Conservation (phyloP, 176 grass and related monocot species). For the Oryza meyeriana region DNA sequence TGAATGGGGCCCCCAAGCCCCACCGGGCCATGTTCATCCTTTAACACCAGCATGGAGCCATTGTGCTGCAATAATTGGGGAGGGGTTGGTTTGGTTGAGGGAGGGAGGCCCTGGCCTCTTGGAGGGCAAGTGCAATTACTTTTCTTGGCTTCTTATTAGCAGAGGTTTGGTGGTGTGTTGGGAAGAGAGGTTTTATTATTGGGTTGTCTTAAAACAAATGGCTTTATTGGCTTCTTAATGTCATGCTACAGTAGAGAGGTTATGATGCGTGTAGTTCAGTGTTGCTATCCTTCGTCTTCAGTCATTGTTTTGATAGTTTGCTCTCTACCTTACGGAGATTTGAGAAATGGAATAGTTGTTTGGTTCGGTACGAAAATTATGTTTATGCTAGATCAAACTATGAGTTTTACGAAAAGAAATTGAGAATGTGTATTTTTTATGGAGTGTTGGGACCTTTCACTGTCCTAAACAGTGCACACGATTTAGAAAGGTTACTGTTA, state of each 20-base stretch:
- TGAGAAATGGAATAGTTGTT: not conserved
- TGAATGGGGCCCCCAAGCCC: slow-evolving; percentile 28
- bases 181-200: not conserved
- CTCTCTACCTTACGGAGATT: not conserved
- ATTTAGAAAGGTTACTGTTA: not conserved
- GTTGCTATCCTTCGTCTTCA: too few species aligned
- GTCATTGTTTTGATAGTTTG: not conserved
- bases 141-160: not conserved
- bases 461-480: not conserved
- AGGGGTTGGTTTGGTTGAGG: slow-evolving; percentile 9
- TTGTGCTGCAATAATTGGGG: slow-evolving; percentile 59
- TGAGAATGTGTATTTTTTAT: not conserved
- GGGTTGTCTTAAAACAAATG: not conserved
- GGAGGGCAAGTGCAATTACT: not conserved
- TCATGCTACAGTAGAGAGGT: not conserved
- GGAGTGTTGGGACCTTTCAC: not conserved
- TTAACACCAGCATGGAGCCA: slow-evolving; percentile 40
- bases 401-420: not conserved
- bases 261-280: not conserved
- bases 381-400: not conserved
- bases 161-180: not conserved
- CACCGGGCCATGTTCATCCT: slow-evolving; percentile 54
- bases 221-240: not conserved
- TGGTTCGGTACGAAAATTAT: not conserved
- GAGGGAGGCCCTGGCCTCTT: not conserved